Conservation (phyloP, 495 filamentous ascomycete genomes). For the Terfezia claveryi region DNA sequence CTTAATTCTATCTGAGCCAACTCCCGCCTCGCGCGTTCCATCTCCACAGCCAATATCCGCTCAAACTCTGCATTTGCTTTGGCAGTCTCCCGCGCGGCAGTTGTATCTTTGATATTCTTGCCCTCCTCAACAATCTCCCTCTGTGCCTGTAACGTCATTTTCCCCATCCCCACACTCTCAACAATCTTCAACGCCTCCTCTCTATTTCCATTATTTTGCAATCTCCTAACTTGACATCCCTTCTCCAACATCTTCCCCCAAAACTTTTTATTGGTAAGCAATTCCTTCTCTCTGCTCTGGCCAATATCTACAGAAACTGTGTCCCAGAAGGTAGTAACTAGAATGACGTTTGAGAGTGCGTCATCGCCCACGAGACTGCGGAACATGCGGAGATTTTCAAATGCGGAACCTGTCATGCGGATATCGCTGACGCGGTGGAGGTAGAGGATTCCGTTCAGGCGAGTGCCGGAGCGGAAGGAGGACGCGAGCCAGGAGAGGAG, state of each 20-base stretch:
- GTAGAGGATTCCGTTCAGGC: conserved; percentile 20
- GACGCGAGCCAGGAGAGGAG: conserved; percentile 16
- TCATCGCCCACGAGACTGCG: conserved; percentile 18
- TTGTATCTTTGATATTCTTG: conserved; percentile 19
- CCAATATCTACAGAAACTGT: neutral
- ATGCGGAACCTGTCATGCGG: conserved; percentile 14
- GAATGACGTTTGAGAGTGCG: conserved; percentile 7
- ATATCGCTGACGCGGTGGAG: conserved; percentile 21
- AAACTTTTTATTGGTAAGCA: too few relatives aligned
- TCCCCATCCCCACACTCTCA: conserved; percentile 2
- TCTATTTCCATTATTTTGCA: conserved; percentile 14
- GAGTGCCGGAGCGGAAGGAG: conserved; percentile 6
- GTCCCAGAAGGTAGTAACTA: conserved; percentile 13
- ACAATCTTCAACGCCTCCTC: conserved; percentile 19
- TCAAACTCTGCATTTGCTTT: too few relatives aligned
- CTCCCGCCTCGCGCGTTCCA: too few relatives aligned
- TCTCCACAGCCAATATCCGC: too few relatives aligned
- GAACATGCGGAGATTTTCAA: conserved; percentile 22
- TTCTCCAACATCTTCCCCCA: too few relatives aligned
- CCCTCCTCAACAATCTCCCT: conserved; percentile 21
- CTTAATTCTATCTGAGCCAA: too few relatives aligned
- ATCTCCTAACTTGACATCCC: too few relatives aligned
- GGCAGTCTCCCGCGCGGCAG: conserved; percentile 12
- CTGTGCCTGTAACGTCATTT: conserved; percentile 20
- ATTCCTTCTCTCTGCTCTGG: too few relatives aligned